These are phyloP conservation scores for Metschnikowia baotianmanensis DNA, from an alignment of 805 yeast species.

Conservation along the genomic window DNA sequence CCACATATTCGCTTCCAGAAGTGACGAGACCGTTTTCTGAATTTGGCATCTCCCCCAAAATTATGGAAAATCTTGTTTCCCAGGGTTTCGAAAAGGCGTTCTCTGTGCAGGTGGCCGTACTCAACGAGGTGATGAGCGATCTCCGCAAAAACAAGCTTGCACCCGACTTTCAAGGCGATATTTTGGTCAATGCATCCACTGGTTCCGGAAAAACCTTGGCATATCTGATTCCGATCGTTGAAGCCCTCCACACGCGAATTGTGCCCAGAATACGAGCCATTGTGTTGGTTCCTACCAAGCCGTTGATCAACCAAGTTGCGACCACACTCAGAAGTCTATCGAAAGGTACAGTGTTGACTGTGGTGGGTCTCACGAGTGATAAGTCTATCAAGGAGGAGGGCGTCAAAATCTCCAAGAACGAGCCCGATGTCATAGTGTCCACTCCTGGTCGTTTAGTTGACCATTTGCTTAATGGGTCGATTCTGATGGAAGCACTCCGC, in stretches of 20 bases:
- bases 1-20: conserved; percentile 53
- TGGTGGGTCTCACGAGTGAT: conserved; percentile 58
- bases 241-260: conserved; percentile 56
- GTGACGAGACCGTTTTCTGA: conserved; percentile 46
- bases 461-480: conserved; percentile 46
- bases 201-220: conserved; percentile 97
- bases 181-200: conserved; percentile 88
- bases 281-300: conserved; percentile 85
- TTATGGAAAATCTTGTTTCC: conserved; percentile 46
- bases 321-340: conserved; percentile 57
- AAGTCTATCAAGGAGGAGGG: conserved; percentile 61
- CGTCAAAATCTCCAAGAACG: conserved; percentile 37
- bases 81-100: conserved; percentile 58
- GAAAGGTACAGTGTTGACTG: conserved; percentile 64
- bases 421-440: conserved; percentile 67
- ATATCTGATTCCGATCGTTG: conserved; percentile 79
- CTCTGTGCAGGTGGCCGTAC: conserved; percentile 71
- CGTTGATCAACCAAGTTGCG: conserved; percentile 80
- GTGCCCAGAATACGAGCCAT: conserved; percentile 77
- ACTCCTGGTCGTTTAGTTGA: conserved; percentile 88
- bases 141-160: conserved; percentile 35
- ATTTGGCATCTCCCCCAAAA: conserved; percentile 42
- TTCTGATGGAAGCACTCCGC: conserved; percentile 52
- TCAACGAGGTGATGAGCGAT: conserved; percentile 51
- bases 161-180: conserved; percentile 66